Base-by-base conservation (phyloP, 1,284 basidiomycete genomes). In the Heterobasidion occidentale region DNA sequence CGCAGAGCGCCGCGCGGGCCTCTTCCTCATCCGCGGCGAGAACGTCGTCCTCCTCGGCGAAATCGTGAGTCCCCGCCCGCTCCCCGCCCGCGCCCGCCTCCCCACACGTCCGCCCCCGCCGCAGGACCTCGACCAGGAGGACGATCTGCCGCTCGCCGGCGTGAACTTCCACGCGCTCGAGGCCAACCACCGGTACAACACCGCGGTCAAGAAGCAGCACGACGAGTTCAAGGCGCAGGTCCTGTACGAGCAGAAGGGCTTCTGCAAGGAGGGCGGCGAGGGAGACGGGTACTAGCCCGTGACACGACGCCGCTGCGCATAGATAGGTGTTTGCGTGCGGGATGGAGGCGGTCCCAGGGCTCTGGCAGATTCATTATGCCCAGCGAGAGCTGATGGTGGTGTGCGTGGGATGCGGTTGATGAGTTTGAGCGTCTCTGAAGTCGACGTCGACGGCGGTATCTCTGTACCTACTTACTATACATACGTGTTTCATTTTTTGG, bases 41-140 rank as follows among this genome's bases (percentile, higher is more conserved):
- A 99, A 99, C 69, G 97, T 99, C 20, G 97, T 99, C 11, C 75
- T 98, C 52, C 75, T 99, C 54, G 97, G 97, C 53, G 97, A 99
- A 80, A 90, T 99, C 58, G 96, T 98, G 68, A 69, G 93, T 83
- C 20, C 36, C 48, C 48, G 52, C 35, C 33, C 53, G 52, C 50
- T 27, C 51, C 42, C n/a, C 52, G 55, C 53, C 45, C 44, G 33
- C 54, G 7, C n/a, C 38, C 11, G 2, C 38, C 38, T 42, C n/a
- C 38, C n/a, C 12, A 42, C 11, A 42, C 38, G 38, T n/a, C 11
- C n/a, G 3, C 20, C 46, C 56, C 12, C 52, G 48, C 38, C 50
- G 5, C 68, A 98, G 94, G 94, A 98, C 69, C 81, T 98, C 61
- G 94, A 97, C 71, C 79, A 82, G 63, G 94, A 98, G 73, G 94